phyloP scores from a whole-genome alignment of 345 rosid genomes.

The Euclidium syriacum region DNA sequence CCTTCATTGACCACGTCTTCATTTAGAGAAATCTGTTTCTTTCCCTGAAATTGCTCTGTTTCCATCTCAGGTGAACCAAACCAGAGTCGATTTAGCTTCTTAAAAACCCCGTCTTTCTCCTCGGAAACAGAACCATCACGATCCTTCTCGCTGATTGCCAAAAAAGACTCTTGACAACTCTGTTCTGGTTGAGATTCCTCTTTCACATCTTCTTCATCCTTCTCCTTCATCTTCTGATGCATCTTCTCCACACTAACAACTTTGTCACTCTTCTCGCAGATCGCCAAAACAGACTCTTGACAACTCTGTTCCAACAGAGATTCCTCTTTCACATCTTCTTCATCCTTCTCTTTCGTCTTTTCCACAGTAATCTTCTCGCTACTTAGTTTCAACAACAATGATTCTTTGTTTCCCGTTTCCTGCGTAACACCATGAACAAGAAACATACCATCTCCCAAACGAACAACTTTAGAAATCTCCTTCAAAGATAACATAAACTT shows the following conservation, averaged over 20 bases:
- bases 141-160: conserved; percentile 12
- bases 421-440: conserved; percentile 23
- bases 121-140: conserved; percentile 6
- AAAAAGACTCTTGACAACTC: conserved; percentile 23
- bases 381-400: conserved; percentile 1
- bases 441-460: conserved; percentile 37
- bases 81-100: conserved; percentile 39
- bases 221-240: conserved; percentile 15
- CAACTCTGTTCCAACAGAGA: conserved; percentile 5
- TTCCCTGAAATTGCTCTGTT: background rate
- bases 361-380: too few species aligned
- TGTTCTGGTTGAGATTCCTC: conserved; percentile 7
- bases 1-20: conserved; percentile 4
- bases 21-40: conserved; percentile 5
- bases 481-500: conserved; percentile 67
- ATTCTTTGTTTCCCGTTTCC: conserved; percentile 25
- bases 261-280: conserved; percentile 12
- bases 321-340: conserved; percentile 24
- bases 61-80: conserved; percentile 33
- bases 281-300: conserved; percentile 21
- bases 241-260: conserved; percentile 16
- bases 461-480: conserved; percentile 43
- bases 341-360: conserved; percentile 9
- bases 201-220: conserved; percentile 26
- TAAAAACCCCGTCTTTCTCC: conserved; percentile 29